Percentiles rank a stretch among this genome's conserved stretches.
phyloP scores from a whole-genome alignment of 306 rosid species.

The Cucumis melo region DNA sequence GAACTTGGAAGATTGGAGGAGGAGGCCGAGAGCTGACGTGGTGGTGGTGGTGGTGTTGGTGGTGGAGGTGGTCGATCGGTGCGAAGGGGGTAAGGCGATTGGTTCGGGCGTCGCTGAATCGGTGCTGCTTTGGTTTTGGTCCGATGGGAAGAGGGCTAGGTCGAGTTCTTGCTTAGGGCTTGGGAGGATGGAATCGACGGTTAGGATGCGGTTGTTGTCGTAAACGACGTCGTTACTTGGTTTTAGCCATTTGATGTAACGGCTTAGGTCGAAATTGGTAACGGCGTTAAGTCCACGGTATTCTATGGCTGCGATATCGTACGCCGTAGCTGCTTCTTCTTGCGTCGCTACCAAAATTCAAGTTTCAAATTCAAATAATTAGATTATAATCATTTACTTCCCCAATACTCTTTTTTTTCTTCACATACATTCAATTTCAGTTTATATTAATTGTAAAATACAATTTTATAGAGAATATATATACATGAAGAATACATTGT shows the following conservation, averaged over 20 bases:
- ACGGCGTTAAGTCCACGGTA: slow-evolving; percentile 35
- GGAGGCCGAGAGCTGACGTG: slow-evolving; percentile 33
- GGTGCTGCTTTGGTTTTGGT: neutral
- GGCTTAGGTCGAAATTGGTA: slow-evolving; percentile 32
- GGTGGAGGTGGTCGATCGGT: slow-evolving; percentile 16
- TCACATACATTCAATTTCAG: neutral
- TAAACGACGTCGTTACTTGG: slow-evolving; percentile 10
- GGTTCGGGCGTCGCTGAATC: neutral
- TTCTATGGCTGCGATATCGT: slow-evolving; percentile 33
- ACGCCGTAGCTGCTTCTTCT: slow-evolving; percentile 34
- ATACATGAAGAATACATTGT: neutral
- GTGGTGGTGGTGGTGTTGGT: slow-evolving; percentile 24
- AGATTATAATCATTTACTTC: neutral
- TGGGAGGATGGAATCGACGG: neutral
- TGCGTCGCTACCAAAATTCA: slow-evolving; percentile 19
- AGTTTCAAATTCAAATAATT: neutral
- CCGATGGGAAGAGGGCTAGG: slow-evolving; percentile 13
- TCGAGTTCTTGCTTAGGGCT: slow-evolving; percentile 14
- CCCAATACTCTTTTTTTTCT: neutral
- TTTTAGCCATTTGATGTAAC: slow-evolving; percentile 34
- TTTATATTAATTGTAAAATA: neutral
- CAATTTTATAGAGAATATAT: neutral
- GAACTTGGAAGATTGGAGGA: slow-evolving; percentile 31
- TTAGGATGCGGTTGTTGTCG: neutral
- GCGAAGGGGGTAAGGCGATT: slow-evolving; percentile 5